Base-by-base conservation (phyloP, 164 flowering plant genomes). In the Nymphaea colorata region DNA sequence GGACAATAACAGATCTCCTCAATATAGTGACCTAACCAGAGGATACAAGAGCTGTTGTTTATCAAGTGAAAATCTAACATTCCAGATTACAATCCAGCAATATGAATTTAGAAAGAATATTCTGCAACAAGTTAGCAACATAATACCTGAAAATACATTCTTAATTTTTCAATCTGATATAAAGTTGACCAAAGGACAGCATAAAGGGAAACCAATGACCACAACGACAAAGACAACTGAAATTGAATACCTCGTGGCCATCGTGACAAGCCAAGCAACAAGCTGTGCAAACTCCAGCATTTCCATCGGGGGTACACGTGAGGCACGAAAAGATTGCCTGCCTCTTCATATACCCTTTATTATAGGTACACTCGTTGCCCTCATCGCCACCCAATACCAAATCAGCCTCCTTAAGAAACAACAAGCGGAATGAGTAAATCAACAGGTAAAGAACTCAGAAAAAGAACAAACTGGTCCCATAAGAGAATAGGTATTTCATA, bases 301-400 rank as follows among this genome's bases (percentile, higher is more conserved):
- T 87, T 62, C 99, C 99, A 67, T 85, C 89, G 0, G 97, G 96
- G 17, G 89, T 84, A 81, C 99, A 95, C 16, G 98, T 95, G 72
- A 95, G 76, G 71, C 99, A 95, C 15, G 98, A 95, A 76, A 92
- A 95, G 71, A 95, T 77, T 10, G 98, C 98, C 66, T 95, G 99
- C 74, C 98, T 86, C 83, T 92, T 95, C 93, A 92, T 84, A 74
- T 90, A 90, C 47, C 97, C 98, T 57, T 90, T 87, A 3, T 36
- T 55, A 69, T 90, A 95, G 45, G 99, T 95, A 70, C 98, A 95
- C 66, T 90, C 97, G 70, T 95, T 87, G 43, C 98, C 99, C 60
- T 88, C 96, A 73, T 95, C 99, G 61, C 98, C 99, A 17, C 99
- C 99, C 88, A 95, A 80, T 63, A 95, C 88, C 85, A 95, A 77